Evolutionary conservation across 1,284 basidiomycete genomes (phyloP), one percentile per base, ranked within the genome.

Genomic region (Meripilus lineatus): DNA sequence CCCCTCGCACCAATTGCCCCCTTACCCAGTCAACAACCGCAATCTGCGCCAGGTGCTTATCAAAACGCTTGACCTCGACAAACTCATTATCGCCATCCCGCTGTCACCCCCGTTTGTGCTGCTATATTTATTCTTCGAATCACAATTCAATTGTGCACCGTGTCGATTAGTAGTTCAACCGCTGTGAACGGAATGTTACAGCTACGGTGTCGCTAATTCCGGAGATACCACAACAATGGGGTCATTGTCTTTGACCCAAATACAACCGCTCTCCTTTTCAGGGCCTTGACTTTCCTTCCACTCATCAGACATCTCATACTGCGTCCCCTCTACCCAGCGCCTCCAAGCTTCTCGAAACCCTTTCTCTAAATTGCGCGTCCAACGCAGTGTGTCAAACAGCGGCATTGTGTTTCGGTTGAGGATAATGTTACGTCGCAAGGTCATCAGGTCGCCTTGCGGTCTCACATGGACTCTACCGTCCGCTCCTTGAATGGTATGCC

Each of bases 361-460:
- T 50, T 71, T 71, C 58, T 82, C 80, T 34, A 81, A 51, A 48
- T 79, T 77, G 24, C 60, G 55, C 11, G 70, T 71, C 79, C 79
- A 82, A 22, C 71, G 62, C 32, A 47, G 50, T 1, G 79, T 81
- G 51, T 83, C 78, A 47, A 81, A 82, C 32, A 82, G 58, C 0
- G 75, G 70, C 54, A 69, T 69, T 6, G 49, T 52, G 28, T 77
- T 74, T 17, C 79, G 60, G 21, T 63, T 61, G 18, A 77, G 58
- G 59, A 75, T 81, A 7, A 82, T 62, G 48, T 64, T 61, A 34
- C 63, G 59, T n/a, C 75, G 67, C 15, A 78, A 58, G 3, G 63
- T 56, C 15, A 70, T 53, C 11, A 79, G 62, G 48, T 68, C 69
- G 23, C 71, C 70, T 21, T 56, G 46, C 5, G 47, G 52, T 13